These are phyloP conservation scores for Skeletonema grethae DNA, from an alignment of 108 stramenopile species.

Conservation along the genomic window DNA sequence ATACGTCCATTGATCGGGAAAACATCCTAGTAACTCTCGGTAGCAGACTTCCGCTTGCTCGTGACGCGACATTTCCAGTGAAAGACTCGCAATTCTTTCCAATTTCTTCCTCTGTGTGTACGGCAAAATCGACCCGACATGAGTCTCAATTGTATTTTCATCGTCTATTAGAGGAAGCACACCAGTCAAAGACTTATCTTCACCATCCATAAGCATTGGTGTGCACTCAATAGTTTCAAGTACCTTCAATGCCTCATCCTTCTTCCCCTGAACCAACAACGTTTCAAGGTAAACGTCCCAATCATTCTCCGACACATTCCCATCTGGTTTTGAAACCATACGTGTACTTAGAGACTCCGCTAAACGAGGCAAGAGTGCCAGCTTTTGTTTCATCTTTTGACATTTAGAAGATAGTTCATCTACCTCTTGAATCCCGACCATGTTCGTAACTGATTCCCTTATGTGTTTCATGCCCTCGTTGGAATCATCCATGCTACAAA, in stretches of 20 bases:
- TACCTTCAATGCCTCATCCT: constrained; percentile 55
- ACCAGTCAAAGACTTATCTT: constrained; percentile 13
- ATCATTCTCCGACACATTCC: constrained; percentile 49
- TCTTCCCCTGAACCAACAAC: constrained; percentile 61
- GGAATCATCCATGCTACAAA: background rate
- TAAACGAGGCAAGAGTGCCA: constrained; percentile 65
- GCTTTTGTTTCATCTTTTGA: constrained; percentile 31
- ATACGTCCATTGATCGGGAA: constrained; percentile 80
- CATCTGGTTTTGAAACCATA: constrained; percentile 30
- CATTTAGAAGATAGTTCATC: constrained; percentile 17
- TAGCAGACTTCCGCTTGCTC: constrained; percentile 53
- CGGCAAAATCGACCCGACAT: constrained; percentile 44
- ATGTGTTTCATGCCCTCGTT: background rate
- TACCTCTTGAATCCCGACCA: constrained; percentile 2
- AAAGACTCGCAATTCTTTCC: constrained; percentile 44
- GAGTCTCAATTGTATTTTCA: constrained; percentile 36
- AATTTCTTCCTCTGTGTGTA: constrained; percentile 45
- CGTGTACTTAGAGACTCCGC: constrained; percentile 69
- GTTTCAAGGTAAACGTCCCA: constrained; percentile 58
- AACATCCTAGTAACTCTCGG: constrained; percentile 47
- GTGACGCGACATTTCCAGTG: constrained; percentile 36
- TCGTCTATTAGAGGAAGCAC: constrained; percentile 36
- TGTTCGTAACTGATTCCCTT: constrained; percentile 3
- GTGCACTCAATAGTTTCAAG: constrained; percentile 39
- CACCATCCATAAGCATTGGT: constrained; percentile 10